A percentile compares a stretch with the other conserved stretches of the same genome.
phyloP scores from a whole-genome alignment of 208 protist species.

The Herpetomonas samuelpessoai region DNA sequence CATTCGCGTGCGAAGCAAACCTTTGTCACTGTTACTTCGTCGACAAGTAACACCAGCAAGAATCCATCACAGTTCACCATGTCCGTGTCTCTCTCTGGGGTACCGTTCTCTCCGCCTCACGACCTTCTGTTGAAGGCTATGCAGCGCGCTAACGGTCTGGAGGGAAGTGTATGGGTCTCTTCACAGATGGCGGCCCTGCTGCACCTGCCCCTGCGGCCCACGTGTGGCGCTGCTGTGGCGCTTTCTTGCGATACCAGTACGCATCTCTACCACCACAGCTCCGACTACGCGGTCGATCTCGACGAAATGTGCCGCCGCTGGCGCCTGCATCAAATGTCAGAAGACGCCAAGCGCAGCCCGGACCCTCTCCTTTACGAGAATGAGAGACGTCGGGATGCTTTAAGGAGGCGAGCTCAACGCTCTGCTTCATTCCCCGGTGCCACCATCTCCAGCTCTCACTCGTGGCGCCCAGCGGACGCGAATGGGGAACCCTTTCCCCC shows the following conservation, averaged over 20 bases:
- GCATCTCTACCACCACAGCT: conserved; percentile 44
- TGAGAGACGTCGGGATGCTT: not conserved
- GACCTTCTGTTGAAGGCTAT: conserved; percentile 36
- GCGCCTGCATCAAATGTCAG: not conserved
- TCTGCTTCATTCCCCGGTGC: not conserved
- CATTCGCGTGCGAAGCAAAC: too few species aligned
- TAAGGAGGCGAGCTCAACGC: too few species aligned
- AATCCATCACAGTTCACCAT: too few species aligned
- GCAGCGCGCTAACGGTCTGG: conserved; percentile 20
- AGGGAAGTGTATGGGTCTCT: conserved; percentile 43
- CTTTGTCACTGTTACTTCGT: too few species aligned
- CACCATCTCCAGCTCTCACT: not conserved
- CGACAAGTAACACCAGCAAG: too few species aligned
- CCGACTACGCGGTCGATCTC: conserved; percentile 28
- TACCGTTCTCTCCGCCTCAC: conserved; percentile 29
- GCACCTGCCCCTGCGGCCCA: conserved; percentile 8
- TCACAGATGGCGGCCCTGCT: conserved; percentile 23
- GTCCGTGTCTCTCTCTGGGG: conserved; percentile 29
- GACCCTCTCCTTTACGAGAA: not conserved
- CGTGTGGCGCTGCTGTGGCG: conserved; percentile 11
- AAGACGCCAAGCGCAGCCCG: not conserved
- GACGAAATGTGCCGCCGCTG: conserved; percentile 22
- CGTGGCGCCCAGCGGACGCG: conserved; percentile 32
- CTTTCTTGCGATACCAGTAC: conserved; percentile 19
- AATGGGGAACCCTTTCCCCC: conserved; percentile 64